Evolutionary conservation across 352 stramenopile genomes (phyloP), one percentile per base, ranked within the genome.

Genomic region (Phytophthora constricta): DNA sequence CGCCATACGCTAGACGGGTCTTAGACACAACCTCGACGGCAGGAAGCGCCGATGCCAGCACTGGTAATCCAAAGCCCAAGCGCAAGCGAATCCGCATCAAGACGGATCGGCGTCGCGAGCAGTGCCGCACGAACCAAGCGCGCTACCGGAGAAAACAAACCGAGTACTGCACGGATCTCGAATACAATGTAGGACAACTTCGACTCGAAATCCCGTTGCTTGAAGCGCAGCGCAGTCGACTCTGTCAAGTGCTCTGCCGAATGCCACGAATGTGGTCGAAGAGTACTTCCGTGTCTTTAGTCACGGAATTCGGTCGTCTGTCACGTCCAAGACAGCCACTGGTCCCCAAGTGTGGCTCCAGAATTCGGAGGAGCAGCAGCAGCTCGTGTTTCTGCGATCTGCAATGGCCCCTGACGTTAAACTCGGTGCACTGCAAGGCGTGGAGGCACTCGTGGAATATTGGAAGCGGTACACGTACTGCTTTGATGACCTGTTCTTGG

Each of bases 111-210:
- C 77, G 77, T 2, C 72, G 74, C 10, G 68, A 86, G n/a, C 77
- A 86, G 31, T 86, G 77, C 53, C 74, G 77, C 22, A 58, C 28
- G 1, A 86, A 86, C 59, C 74, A 86, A 53, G 75, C 74, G 51
- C 65, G 75, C 4, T 86, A 86, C 50, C 68, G 77, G 34, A 73
- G 70, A 55, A 84, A 82, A 25, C 73, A 82, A 37, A 54, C 51
- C 0, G 27, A 64, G 7, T 34, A 59, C 20, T 25, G 19, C 1
- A 56, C 70, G 5, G 50, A 62, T 1, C 50, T 82, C 2, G 70
- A 79, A 22, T 25, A 54, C 16, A 54, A 19, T 11, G 73, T 80
- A 5, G 39, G 51, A 0, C 37, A 68, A 10, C 68, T 85, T 0
- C 62, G 45, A 5, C 49, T 37, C 0, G 59, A 82, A 47, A 58